These are phyloP conservation scores for Lentinula aciculospora DNA, from an alignment of 768 basidiomycete species.

Conservation along the genomic window DNA sequence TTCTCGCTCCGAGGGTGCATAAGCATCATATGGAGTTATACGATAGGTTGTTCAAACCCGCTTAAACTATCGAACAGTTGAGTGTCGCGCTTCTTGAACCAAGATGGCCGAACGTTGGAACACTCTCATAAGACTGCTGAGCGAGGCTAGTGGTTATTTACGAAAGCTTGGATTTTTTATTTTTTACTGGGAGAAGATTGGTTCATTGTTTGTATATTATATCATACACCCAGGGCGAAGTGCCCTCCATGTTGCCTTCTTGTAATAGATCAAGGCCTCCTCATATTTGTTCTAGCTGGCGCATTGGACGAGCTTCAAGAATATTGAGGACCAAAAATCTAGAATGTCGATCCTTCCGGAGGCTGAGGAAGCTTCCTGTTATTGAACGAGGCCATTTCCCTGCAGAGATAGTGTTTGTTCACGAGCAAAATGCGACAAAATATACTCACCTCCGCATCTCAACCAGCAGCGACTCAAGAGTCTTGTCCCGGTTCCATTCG, in stretches of 20 bases:
- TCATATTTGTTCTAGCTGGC: not conserved
- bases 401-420: constrained; percentile 22
- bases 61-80: not conserved
- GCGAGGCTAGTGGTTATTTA: no score
- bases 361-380: constrained; percentile 97
- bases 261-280: not conserved
- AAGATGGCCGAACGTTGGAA: not conserved
- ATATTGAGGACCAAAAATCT: not conserved
- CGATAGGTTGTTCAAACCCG: not conserved
- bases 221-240: not conserved
- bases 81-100: no score
- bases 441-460: constrained; percentile 80
- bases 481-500: constrained; percentile 70
- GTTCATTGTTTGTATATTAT: not conserved
- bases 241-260: not conserved
- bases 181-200: not conserved
- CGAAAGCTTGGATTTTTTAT: no score
- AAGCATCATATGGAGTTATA: constrained; percentile 1
- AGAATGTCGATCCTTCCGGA: constrained; percentile 78
- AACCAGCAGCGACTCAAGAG: constrained; percentile 87
- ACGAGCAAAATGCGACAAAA: not conserved
- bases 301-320: no score
- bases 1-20: not conserved
- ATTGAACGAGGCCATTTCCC: constrained; percentile 90
- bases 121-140: not conserved